phyloP scores from a whole-genome alignment of 78 protist genomes.

The Salpingoeca rosetta region DNA sequence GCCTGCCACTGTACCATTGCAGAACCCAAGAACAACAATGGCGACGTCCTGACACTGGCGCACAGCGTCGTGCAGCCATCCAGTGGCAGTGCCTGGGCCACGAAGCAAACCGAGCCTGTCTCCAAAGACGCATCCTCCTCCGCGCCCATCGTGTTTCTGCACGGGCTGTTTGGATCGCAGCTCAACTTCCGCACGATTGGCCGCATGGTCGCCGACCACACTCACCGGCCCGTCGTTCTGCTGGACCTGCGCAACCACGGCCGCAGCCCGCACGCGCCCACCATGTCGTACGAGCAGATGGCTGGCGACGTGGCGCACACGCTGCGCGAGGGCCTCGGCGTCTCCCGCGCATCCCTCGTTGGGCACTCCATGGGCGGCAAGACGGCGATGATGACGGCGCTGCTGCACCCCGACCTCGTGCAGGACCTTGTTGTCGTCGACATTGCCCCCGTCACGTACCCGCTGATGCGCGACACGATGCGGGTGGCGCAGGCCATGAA shows the following conservation, averaged over 20 bases:
- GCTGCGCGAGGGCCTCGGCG: neutral
- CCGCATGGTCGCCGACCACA: neutral
- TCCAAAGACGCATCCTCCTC: too few relatives aligned
- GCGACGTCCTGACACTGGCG: too few relatives aligned
- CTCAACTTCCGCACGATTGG: neutral
- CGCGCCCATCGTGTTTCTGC: conserved; percentile 15
- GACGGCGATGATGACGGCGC: conserved; percentile 2
- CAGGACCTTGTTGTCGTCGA: neutral
- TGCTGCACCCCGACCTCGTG: neutral
- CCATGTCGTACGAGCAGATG: neutral
- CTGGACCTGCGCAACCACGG: conserved; percentile 37
- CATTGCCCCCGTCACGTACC: neutral
- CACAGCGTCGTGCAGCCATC: too few relatives aligned
- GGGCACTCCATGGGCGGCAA: conserved; percentile 32
- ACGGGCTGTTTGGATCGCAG: conserved; percentile 14
- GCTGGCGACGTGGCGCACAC: conserved; percentile 1
- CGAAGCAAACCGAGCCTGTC: too few relatives aligned
- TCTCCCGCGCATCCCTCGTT: neutral
- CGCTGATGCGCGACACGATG: neutral
- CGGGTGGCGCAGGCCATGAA: neutral
- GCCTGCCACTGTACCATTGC: too few relatives aligned
- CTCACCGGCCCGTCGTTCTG: neutral
- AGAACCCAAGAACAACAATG: too few relatives aligned
- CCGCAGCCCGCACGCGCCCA: neutral
- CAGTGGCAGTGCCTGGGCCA: too few relatives aligned